Evolutionary conservation across 805 yeast species (phyloP), one percentile per base, ranked within the genome.

Genomic region (Ogataea sp.): DNA sequence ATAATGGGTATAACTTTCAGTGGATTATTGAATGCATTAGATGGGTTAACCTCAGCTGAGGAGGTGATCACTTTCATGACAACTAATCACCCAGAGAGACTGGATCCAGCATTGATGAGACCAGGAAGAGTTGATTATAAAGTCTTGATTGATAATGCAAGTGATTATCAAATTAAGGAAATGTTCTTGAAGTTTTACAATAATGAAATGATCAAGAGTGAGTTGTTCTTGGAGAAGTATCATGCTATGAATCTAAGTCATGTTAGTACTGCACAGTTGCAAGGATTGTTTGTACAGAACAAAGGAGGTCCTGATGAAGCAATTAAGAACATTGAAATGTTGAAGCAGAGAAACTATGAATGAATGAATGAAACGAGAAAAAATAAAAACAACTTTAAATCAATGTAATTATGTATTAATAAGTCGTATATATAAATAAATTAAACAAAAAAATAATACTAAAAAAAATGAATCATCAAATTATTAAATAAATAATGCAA

Each of bases 41-140:
- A 93, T 59, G 98, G 98, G 35, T 97, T 93, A 15, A 93, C 97
- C 3, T 85, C 96, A 23, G 95, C 97, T 2, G 98, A 93, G 55
- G 97, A 93, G 55, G 83, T 96, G 34, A 71, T 93, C 26, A 90
- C 97, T 0, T 93, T 93, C 61, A 93, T 93, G 98, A 93, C 98
- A 17, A 90, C 98, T 17, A 93, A 93, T 60, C 98, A 93, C 55
- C 96, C 97, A 0, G 97, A 93, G 46, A 77, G 77, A 46, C 67
- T 93, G 29, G 98, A 93, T 53, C 87, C 96, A 1, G 98, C 98
- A 0, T 71, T 93, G 33, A 64, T 93, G 57, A 72, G 98, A 47
- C 98, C 98, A 0, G 98, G 98, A 2, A 72, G 98, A 61, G 81
- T 93, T 25, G 98, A 93, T 56, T 79, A 71, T 59, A 86, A 87